Base-by-base conservation (phyloP, 1,139 yeast species). In the Yamadazyma triangularis region DNA sequence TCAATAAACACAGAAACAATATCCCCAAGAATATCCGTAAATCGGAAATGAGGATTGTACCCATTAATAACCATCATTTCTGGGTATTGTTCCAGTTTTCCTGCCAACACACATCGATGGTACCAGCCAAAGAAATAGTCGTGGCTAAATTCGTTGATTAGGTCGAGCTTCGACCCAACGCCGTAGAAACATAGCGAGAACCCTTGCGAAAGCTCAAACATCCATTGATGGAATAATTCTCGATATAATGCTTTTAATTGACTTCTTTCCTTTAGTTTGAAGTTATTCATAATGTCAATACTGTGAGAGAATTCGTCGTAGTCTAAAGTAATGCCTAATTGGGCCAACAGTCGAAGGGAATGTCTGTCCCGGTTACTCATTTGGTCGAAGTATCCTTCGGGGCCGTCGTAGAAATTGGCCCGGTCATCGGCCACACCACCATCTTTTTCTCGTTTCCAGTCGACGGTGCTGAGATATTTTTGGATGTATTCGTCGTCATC, bases 361-460 rank as follows among this genome's bases (percentile, higher is more conserved):
- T 75, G 65, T 29, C 74, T 68, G 8, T 73, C 63, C 42, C 85
- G 73, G 15, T 59, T 58, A 38, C 60, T 59, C 47, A 79, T 87
- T 52, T 89, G 96, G 44, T 88, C 96, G 50, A 89, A 87, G 51
- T 75, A 89, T 0, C 96, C 96, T 51, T 87, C 96, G 24, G 80
- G 75, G 0, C 96, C 96, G 48, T 87, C 96, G 25, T 81, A 60
- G 48, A 85, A 87, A 28, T 84, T 69, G 0, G 86, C 77, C 27
- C 71, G 61, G 29, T 69, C 78, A 37, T 70, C 78, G 22, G 64
- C 57, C 26, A 67, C 64, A 14, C 64, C 56, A 3, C 56, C 57
- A 23, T 45, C 48, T n/a, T 44, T 40, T 13, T 44, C 44, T 11
- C 45, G 42, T 8, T 53, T 51, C 29, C 61, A 45, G 11, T 50